Base-by-base conservation (phyloP, 805 yeast genomes). In the Clavispora vitiphila region DNA sequence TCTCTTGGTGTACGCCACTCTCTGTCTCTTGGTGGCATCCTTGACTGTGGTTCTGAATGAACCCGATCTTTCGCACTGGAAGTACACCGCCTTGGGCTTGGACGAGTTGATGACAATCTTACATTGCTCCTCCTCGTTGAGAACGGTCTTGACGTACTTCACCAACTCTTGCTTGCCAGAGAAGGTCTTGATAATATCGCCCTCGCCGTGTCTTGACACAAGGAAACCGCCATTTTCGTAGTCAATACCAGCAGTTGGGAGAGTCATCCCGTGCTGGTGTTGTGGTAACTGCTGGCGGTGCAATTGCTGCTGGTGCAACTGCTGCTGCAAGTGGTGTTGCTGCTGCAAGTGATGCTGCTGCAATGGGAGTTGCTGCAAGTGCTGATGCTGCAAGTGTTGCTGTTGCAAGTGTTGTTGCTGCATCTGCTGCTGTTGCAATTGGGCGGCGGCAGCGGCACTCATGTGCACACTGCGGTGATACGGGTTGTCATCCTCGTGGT, bases 1-100 rank as follows among this genome's bases (percentile, higher is more conserved):
- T 47, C 76, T 54, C 55, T 70, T 70, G 42, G 74, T 69, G 58
- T 69, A 70, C 11, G 74, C 76, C 10, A 69, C 72, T 50, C 76
- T 53, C 48, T 70, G 74, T 55, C 76, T 57, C 57, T 69, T 69
- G 37, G 67, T 50, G 19, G 71, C 59, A 39, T 68, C 74, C 54
- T 70, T 69, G 40, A 70, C 76, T 3, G 76, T 70, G 31, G 76
- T 70, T 55, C 76, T 58, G 46, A 69, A 70, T 25, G 64, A 58
- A 2, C 76, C 76, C 5, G 71, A 64, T 36, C 73, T 51, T 51
- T 70, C 76, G 51, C 73, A 70, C 54, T 68, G 73, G 56, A 69
- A 70, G 55, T 70, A 70, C 18, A 70, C 71, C 5, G 76, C 76
- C 54, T 70, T 69, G 18, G 74, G 74, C 55, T 70, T 70, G 21